These are phyloP conservation scores for Eimeria necatrix DNA, from an alignment of 169 alveolate genomes.

Conservation along the genomic window DNA sequence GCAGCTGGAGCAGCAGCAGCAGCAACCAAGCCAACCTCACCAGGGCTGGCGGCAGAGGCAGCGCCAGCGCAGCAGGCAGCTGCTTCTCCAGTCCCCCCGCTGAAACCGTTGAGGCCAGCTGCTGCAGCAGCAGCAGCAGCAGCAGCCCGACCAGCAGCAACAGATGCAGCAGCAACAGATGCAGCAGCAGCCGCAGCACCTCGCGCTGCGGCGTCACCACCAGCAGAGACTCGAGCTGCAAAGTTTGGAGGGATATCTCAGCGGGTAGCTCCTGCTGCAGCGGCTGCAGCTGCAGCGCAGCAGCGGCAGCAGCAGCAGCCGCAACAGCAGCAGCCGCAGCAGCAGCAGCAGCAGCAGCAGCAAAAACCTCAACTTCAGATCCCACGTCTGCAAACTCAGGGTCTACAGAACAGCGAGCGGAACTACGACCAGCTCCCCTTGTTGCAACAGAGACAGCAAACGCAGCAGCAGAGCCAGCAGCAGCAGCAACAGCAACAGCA, in stretches of 20 bases:
- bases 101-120: neutral
- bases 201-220: neutral
- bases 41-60: neutral
- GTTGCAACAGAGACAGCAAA: neutral
- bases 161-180: conserved; percentile 9
- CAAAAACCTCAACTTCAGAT: neutral
- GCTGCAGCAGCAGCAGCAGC: conserved; percentile 37
- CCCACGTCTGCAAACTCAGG: too few species aligned
- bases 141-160: conserved; percentile 8
- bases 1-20: neutral
- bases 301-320: conserved; percentile 4
- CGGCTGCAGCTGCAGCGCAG: conserved; percentile 23
- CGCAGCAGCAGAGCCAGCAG: neutral
- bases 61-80: neutral
- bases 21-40: neutral
- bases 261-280: neutral
- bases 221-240: conserved; percentile 28
- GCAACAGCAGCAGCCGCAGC: neutral
- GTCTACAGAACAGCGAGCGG: too few species aligned
- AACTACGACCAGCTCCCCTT: too few species aligned
- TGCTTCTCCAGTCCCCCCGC: neutral
- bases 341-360: neutral
- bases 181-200: conserved; percentile 26
- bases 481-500: conserved; percentile 13
- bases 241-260: neutral